These are phyloP conservation scores for Aspergillus mulundensis DNA, from an alignment of 495 filamentous ascomycete species.

Conservation along the genomic window DNA sequence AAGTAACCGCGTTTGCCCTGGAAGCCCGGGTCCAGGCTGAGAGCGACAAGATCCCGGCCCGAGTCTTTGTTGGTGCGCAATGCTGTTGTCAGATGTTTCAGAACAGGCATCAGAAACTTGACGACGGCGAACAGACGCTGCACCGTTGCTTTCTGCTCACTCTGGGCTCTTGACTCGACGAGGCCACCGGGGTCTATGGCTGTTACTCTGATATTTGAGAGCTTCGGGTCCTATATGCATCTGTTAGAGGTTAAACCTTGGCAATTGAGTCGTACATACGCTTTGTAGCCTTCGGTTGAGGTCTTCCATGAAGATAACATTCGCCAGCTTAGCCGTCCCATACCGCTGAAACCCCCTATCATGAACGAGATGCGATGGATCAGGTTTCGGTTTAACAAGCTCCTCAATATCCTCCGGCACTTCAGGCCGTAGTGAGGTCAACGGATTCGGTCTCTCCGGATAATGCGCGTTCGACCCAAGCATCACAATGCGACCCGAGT, in stretches of 20 bases:
- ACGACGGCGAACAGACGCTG: conserved; percentile 12
- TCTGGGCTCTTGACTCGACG: conserved; percentile 19
- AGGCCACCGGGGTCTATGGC: conserved; percentile 29
- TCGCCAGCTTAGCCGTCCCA: conserved; percentile 40
- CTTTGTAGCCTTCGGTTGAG: conserved; percentile 39
- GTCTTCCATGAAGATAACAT: conserved; percentile 40
- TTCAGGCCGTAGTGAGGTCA: conserved; percentile 26
- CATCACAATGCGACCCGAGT: conserved; percentile 36
- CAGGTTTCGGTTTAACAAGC: conserved; percentile 22
- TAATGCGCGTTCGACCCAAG: conserved; percentile 39
- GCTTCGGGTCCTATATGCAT: conserved; percentile 13
- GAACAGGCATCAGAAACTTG: conserved; percentile 20
- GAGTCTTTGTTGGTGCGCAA: conserved; percentile 20
- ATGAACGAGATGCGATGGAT: conserved; percentile 23
- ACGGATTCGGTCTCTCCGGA: conserved; percentile 33
- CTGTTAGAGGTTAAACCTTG: no score
- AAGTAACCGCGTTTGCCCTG: conserved; percentile 18
- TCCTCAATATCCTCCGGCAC: conserved; percentile 23
- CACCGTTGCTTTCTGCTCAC: conserved; percentile 10
- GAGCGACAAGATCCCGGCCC: conserved; percentile 18
- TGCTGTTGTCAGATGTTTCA: conserved; percentile 30
- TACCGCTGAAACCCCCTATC: conserved; percentile 44
- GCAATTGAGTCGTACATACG: no score
- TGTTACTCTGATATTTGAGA: conserved; percentile 18
- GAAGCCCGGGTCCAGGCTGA: conserved; percentile 19